phyloP scores from a whole-genome alignment of 2,329 filamentous ascomycete genomes.

The Sporothrix sp. region DNA sequence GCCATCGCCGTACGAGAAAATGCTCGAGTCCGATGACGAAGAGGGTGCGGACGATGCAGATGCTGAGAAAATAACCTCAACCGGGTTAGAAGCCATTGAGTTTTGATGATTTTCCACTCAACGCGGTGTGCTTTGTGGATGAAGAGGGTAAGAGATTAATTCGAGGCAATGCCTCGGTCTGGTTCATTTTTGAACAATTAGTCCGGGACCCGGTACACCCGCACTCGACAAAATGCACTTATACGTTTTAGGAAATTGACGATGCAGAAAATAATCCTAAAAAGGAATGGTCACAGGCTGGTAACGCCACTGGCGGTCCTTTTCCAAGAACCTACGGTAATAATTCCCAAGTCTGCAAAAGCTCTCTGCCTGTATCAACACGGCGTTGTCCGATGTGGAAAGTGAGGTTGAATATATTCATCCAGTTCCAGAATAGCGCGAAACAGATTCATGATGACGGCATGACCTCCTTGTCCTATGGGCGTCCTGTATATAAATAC shows the following conservation, averaged over 20 bases:
- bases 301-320: too few species aligned
- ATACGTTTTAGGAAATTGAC: background rate
- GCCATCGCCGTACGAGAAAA: conserved; percentile 4
- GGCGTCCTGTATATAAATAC: conserved; percentile 1
- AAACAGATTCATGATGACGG: background rate
- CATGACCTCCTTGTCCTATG: background rate
- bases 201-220: background rate
- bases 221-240: background rate
- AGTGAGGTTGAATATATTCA: background rate
- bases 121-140: background rate
- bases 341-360: too few species aligned
- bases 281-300: background rate
- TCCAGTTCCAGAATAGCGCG: background rate
- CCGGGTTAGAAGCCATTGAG: background rate
- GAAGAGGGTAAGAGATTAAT: background rate
- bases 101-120: too few species aligned
- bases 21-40: background rate
- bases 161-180: too few species aligned
- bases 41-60: background rate
- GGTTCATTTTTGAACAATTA: background rate
- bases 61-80: conserved; percentile 4
- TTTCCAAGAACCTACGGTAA: background rate
- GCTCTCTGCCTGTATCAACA: too few species aligned
- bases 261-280: background rate
- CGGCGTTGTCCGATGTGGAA: background rate